Evolutionary conservation across 106 monocot genomes (phyloP), one percentile per base, ranked within the genome.

Genomic region (Dendrobium officinale): DNA sequence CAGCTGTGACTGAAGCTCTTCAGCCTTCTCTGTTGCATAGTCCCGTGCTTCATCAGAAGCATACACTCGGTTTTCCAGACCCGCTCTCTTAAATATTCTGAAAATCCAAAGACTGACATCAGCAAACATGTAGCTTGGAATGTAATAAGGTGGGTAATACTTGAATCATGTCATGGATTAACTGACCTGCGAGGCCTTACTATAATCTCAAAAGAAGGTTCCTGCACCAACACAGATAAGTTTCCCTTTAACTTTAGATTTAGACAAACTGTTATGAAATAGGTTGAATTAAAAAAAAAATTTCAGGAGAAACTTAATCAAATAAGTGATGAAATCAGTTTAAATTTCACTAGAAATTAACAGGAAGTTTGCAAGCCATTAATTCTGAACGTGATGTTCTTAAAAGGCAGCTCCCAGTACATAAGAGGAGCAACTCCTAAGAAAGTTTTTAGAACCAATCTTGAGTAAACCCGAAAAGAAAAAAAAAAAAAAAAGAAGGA

Each of bases 21-120:
- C 81, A 40, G 95, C 95, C 75, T 78, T 92, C 47, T 79, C 80
- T 31, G 78, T 77, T n/a, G 95, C 87, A 75, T 87, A 89, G 15
- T 37, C 26, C n/a, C 92, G 87, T 1, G 91, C 90, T 83, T 91
- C 91, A 49, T 92, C 87, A 11, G 92, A 92, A 24, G 95, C 92
- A 72, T 95, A 91, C 5, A 92, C 91, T 44, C 92, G 82, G 31
- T 84, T 73, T 22, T 31, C 20, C 64, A 95, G 81, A 64, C 75
- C 77, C 64, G 80, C 86, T 49, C 78, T 77, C 77, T 51, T 78
- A 26, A 13, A 68, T 17, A 42, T 59, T 80, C 81, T 74, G 47
- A n/a, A 37, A 42, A 40, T n/a, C 29, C 18, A 42, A 43, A 44
- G 19, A 73, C 11, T 22, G 45, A 7, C 20, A 80, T 19, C 9